Percentiles rank a stretch among this genome's conserved stretches.
Evolutionary conservation across 2,329 filamentous ascomycete species (phyloP).

Genomic region (Fusarium graminum): DNA sequence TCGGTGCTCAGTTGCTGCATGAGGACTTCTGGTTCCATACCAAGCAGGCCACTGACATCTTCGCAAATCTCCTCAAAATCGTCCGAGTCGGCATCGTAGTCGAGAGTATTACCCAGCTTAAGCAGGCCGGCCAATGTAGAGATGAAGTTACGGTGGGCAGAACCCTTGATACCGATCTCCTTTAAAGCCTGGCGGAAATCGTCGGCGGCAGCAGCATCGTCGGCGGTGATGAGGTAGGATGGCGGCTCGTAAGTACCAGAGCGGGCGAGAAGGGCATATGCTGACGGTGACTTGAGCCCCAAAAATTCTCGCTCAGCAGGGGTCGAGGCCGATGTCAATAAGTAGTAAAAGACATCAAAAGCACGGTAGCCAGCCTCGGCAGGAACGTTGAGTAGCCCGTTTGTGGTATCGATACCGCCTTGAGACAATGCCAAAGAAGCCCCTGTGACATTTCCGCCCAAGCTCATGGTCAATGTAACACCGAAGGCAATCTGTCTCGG

Average conservation of each 20-base stretch:
- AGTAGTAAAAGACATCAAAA: constrained; percentile 98
- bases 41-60: constrained; percentile 87
- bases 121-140: constrained; percentile 87
- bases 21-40: constrained; percentile 87
- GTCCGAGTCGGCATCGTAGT: constrained; percentile 87
- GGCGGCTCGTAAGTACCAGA: constrained; percentile 90
- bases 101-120: constrained; percentile 91
- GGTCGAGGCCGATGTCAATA: constrained; percentile 91
- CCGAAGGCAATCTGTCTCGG: constrained; percentile 84
- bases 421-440: constrained; percentile 84
- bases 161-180: constrained; percentile 92
- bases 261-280: constrained; percentile 82
- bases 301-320: constrained; percentile 90
- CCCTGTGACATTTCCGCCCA: constrained; percentile 82
- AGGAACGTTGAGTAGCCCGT: constrained; percentile 85
- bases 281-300: constrained; percentile 79
- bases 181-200: constrained; percentile 91
- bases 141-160: constrained; percentile 83
- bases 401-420: constrained; percentile 85
- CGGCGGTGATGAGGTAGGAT: constrained; percentile 88
- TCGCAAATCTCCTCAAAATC: constrained; percentile 88
- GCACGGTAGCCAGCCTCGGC: constrained; percentile 85
- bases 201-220: constrained; percentile 92
- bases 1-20: constrained; percentile 83
- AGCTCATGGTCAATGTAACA: constrained; percentile 83